These are phyloP conservation scores for Kazachstania africana DNA, from an alignment of 805 yeast genomes.

Conservation along the genomic window DNA sequence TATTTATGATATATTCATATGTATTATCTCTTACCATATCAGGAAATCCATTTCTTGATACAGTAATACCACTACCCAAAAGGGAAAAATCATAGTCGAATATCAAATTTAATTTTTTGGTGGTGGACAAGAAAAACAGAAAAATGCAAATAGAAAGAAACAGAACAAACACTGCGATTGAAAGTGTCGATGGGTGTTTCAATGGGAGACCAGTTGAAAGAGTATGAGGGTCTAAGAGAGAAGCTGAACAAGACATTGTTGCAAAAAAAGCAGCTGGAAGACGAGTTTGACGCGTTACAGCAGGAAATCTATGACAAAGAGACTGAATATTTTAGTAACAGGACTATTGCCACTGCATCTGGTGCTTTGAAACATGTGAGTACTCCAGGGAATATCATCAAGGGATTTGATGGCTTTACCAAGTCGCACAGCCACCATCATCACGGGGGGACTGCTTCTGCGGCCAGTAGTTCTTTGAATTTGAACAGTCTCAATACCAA, in stretches of 20 bases:
- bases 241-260: constrained; percentile 53
- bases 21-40: too few species aligned
- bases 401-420: constrained; percentile 77
- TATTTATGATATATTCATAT: too few species aligned
- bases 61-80: too few species aligned
- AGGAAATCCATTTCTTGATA: too few species aligned
- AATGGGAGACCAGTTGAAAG: constrained; percentile 23
- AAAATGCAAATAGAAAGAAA: too few species aligned
- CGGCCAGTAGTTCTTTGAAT: too few species aligned
- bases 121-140: too few species aligned
- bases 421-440: constrained; percentile 29
- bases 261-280: constrained; percentile 54
- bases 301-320: constrained; percentile 73
- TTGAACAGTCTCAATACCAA: neutral
- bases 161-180: too few species aligned
- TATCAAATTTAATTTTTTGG: too few species aligned
- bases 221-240: constrained; percentile 56
- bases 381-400: constrained; percentile 58
- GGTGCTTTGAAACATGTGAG: constrained; percentile 1
- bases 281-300: constrained; percentile 50
- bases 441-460: too few species aligned
- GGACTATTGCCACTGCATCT: constrained; percentile 24
- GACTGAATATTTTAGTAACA: constrained; percentile 63
- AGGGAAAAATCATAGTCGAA: too few species aligned
- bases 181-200: too few species aligned